These are phyloP conservation scores for Podospora pseudoanserina DNA, from an alignment of 495 filamentous ascomycete genomes.

Conservation along the genomic window DNA sequence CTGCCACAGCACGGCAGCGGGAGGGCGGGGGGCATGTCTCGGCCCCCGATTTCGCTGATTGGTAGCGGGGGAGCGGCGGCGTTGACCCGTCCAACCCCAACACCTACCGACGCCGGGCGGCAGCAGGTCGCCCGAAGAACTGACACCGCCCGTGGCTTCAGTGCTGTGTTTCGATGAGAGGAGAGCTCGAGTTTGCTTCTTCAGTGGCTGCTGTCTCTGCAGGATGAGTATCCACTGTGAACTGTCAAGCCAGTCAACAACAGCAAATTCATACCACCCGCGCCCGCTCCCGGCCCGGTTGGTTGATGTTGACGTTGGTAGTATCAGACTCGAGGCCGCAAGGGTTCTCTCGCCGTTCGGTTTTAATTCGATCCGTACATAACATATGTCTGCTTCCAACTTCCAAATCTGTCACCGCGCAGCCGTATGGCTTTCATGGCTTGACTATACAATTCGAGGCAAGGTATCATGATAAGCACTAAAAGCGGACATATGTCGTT, in stretches of 20 bases:
- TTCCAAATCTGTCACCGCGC: no score
- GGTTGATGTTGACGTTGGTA: background rate
- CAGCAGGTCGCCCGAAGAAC: background rate
- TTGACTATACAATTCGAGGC: background rate
- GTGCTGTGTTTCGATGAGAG: background rate
- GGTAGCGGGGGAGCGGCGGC: background rate
- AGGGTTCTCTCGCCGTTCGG: background rate
- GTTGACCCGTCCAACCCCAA: background rate
- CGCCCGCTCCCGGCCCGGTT: no score
- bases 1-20: background rate
- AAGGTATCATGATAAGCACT: background rate
- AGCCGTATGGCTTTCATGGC: background rate
- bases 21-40: constrained; percentile 4
- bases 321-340: background rate
- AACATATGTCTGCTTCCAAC: no score
- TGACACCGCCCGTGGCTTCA: background rate
- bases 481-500: background rate
- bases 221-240: no score
- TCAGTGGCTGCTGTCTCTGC: no score
- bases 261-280: no score
- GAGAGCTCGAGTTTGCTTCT: no score
- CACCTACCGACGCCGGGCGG: background rate
- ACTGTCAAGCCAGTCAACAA: no score
- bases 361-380: no score
- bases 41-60: background rate